These are phyloP conservation scores for Phlebiopsis gigantea DNA, from an alignment of 768 basidiomycete genomes.

Conservation along the genomic window DNA sequence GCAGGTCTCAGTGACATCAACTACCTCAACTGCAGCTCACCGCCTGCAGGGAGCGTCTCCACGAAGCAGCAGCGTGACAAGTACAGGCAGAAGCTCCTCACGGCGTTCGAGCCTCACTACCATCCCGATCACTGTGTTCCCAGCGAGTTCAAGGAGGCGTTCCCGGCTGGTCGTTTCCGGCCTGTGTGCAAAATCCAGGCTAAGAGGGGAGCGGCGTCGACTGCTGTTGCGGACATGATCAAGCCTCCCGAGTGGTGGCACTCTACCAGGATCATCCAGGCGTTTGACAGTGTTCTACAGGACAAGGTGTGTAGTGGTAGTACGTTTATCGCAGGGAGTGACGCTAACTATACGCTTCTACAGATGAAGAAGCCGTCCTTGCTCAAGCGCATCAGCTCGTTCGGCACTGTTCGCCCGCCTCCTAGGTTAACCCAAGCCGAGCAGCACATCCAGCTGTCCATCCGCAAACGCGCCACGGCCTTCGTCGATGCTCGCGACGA, in stretches of 20 bases:
- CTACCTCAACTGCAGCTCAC: conserved; percentile 69
- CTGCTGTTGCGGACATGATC: conserved; percentile 85
- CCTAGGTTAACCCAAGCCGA: conserved; percentile 77
- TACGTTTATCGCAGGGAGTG: neutral
- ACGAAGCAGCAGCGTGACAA: conserved; percentile 75
- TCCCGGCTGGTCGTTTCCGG: conserved; percentile 87
- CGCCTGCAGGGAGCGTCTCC: conserved; percentile 71
- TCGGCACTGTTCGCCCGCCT: conserved; percentile 63
- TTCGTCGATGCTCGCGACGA: conserved; percentile 94
- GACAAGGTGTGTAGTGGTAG: conserved; percentile 54
- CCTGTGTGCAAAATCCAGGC: conserved; percentile 89
- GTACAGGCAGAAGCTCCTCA: conserved; percentile 65
- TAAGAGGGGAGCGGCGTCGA: conserved; percentile 65
- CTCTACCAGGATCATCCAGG: conserved; percentile 83
- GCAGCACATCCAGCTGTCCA: conserved; percentile 80
- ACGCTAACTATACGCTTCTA: neutral
- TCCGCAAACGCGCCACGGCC: conserved; percentile 89
- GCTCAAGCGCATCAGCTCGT: conserved; percentile 76
- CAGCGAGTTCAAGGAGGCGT: conserved; percentile 93
- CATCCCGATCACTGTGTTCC: conserved; percentile 86
- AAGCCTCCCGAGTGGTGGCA: conserved; percentile 95
- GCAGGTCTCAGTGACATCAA: conserved; percentile 22
- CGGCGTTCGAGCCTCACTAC: conserved; percentile 81
- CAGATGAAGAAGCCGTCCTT: conserved; percentile 88
- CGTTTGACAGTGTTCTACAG: conserved; percentile 81